These are phyloP conservation scores for Paramecium pentaurelia DNA, from an alignment of 73 alveolate species.

Conservation along the genomic window DNA sequence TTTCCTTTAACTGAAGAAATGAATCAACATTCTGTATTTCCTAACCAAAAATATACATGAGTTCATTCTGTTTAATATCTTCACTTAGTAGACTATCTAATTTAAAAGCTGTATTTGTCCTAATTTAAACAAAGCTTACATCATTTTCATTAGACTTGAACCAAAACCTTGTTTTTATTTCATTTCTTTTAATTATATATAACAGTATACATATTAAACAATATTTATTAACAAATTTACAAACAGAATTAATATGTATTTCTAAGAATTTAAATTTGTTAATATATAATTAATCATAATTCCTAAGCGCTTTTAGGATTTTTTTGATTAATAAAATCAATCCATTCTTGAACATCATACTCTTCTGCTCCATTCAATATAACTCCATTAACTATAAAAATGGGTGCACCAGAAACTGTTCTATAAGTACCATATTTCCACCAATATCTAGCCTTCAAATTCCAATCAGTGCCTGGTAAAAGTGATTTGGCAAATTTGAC, in stretches of 20 bases:
- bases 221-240: neutral
- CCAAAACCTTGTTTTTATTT: neutral
- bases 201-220: neutral
- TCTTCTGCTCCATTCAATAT: slow-evolving; percentile 54
- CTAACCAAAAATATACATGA: neutral
- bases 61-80: neutral
- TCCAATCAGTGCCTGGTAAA: neutral
- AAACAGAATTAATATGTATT: neutral
- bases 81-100: neutral
- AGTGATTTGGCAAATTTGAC: neutral
- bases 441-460: slow-evolving; percentile 45
- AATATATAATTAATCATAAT: neutral
- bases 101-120: slow-evolving; percentile 36
- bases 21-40: neutral
- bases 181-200: neutral
- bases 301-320: neutral
- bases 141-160: neutral
- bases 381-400: slow-evolving; percentile 40
- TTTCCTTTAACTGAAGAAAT: neutral
- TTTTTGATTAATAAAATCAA: neutral
- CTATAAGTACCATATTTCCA: slow-evolving; percentile 54
- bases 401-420: slow-evolving; percentile 55
- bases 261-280: neutral
- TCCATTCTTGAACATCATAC: neutral
- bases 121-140: neutral